Conservation (phyloP, 2,329 filamentous ascomycete genomes). For the Allantophomopsis cytisporea region DNA sequence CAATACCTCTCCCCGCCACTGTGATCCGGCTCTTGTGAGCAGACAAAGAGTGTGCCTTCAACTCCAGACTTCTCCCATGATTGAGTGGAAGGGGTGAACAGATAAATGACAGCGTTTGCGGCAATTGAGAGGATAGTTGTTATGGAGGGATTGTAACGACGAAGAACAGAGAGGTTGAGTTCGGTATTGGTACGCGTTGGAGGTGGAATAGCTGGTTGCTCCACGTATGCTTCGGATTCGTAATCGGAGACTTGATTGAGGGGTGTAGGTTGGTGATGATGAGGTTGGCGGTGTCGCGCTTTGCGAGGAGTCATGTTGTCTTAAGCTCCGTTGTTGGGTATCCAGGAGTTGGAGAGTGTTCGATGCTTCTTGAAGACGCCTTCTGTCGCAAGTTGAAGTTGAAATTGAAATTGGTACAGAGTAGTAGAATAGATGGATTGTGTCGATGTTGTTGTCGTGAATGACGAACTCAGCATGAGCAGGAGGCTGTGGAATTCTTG, state of each 20-base stretch:
- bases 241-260: conserved; percentile 34
- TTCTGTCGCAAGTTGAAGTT: no score
- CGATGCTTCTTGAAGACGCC: no score
- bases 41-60: conserved; percentile 84
- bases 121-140: conserved; percentile 64
- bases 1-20: conserved; percentile 26
- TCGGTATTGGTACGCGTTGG: conserved; percentile 60
- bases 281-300: conserved; percentile 19
- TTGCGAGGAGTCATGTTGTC: conserved; percentile 22
- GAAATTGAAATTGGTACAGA: no score
- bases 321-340: no score
- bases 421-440: no score
- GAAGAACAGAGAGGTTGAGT: conserved; percentile 76
- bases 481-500: no score
- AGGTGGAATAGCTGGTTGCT: conserved; percentile 17
- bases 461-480: no score
- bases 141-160: conserved; percentile 66
- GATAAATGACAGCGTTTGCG: conserved; percentile 77
- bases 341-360: no score
- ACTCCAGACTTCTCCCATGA: conserved; percentile 77
- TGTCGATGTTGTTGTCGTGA: no score
- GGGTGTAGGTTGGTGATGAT: conserved; percentile 12
- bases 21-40: conserved; percentile 35
- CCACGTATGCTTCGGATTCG: conserved; percentile 26
- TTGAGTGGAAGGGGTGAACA: conserved; percentile 49